Base-by-base conservation (phyloP, 306 rosid species). In the Cyamopsis tetragonoloba region DNA sequence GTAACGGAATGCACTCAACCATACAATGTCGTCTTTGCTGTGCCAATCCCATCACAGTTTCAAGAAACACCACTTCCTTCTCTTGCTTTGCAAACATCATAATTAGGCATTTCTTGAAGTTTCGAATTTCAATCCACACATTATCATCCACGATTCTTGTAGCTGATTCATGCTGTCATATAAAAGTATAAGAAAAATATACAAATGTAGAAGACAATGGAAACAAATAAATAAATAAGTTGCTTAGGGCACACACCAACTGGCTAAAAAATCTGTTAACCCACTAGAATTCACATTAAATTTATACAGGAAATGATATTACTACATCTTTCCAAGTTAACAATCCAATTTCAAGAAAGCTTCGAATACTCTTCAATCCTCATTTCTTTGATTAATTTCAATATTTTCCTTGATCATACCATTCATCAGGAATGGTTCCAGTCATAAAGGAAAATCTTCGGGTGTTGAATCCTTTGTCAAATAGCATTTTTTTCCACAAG, bases 81-180 rank as follows among this genome's bases (percentile, higher is more conserved):
- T 84, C 96, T 83, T 93, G 93, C 81, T 86, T 74, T 12, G 88
- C 87, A 73, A 89, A 93, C 97, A 93, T 89, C 91, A 89, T 87
- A 60, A 93, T 86, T 28, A 93, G 89, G 75, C 98, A 89, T 77
- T 93, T 93, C 83, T 86, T 93, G 88, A 89, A 93, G 74, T 93
- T 93, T 56, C 95, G 79, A 72, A 93, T 84, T 84, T 93, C 98
- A 65, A 55, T 80, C 98, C 97, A 93, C 53, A 81, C 84, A 12
- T 82, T 61, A 18, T 88, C 90, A 20, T 93, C 98, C 48, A 86
- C 88, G 5, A 75, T 78, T 77, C 96, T 89, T 1, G 96, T 83
- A 66, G 98, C 81, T 35, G 86, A 76, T 80, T 86, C 98, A 75
- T 93, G 98, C 97, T 93, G 91, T 57, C 31, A 58, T 49, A 42